Base-by-base conservation (phyloP, 1,284 basidiomycete genomes). In the Ceratobasidium papillatum region DNA sequence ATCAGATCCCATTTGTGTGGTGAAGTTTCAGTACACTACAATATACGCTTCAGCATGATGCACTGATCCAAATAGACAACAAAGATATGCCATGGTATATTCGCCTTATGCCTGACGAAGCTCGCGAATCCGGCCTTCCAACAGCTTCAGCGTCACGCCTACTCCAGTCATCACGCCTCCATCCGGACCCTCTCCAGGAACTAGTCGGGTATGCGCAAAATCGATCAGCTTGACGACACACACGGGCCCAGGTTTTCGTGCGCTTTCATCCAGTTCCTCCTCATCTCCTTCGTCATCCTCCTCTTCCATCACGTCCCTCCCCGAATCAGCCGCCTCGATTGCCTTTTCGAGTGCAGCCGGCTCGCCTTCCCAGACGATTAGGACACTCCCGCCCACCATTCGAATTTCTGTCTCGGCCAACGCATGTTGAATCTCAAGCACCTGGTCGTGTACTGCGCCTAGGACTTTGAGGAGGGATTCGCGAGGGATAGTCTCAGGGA, bases 351-450 rank as follows among this genome's bases (percentile, higher is more conserved):
- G 84, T 8, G 84, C 81, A 14, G 77, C 80, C 76, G 82, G 82
- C 76, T 91, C 87, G 0, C 90, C 94, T 81, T 98, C 96, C 80
- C 96, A 97, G 14, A 96, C 84, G 61, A 98, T 85, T 62, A 99
- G 83, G 51, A 98, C 80, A 76, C 93, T 95, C 27, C 86, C 87
- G 3, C 93, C 95, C 32, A 96, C 88, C 84, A 98, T 93, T 14
- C 94, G 87, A 78, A 95, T 82, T 77, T 98, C 90, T 9, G 92
- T 81, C 0, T 81, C 76, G 0, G 84, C 79, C 52, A 95, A 82
- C 0, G 87, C 85, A 0, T 83, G 81, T 11, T 85, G 69, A 64
- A 95, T 87, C 49, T 89, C 84, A n/a, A 82, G 79, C 38, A 95
- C 82, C 41, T 90, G 86, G 17, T 82, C 81, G 9, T 88, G 83